These are phyloP conservation scores for Neurospora terricola DNA, from an alignment of 495 filamentous ascomycete species.

Conservation along the genomic window DNA sequence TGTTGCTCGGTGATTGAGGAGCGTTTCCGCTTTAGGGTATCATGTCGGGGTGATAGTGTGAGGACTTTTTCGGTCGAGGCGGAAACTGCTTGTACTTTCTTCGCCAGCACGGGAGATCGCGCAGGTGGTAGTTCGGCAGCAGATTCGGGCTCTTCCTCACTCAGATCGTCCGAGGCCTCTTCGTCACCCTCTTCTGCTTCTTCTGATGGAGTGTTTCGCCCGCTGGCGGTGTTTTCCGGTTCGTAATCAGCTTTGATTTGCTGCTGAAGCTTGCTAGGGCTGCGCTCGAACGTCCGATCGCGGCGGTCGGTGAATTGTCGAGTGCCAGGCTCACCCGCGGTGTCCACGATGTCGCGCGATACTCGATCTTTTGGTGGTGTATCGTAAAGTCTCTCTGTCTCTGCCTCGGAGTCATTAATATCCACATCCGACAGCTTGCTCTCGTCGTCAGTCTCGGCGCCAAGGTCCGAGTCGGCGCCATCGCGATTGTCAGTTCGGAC, in stretches of 20 bases:
- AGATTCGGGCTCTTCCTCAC: slow-evolving; percentile 23
- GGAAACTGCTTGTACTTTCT: slow-evolving; percentile 17
- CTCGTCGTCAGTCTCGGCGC: slow-evolving; percentile 19
- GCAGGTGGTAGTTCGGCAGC: slow-evolving; percentile 2
- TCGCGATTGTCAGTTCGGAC: slow-evolving; percentile 1
- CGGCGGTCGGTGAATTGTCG: slow-evolving; percentile 25
- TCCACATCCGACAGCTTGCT: slow-evolving; percentile 43
- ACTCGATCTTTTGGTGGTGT: slow-evolving; percentile 70
- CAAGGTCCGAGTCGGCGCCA: slow-evolving; percentile 28
- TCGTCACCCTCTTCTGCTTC: slow-evolving; percentile 32
- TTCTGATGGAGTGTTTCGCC: slow-evolving; percentile 33
- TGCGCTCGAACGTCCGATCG: slow-evolving; percentile 41
- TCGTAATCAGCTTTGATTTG: slow-evolving; percentile 27
- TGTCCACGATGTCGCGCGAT: slow-evolving; percentile 50
- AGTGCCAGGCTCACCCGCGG: slow-evolving; percentile 25
- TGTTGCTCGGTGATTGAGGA: slow-evolving; percentile 34
- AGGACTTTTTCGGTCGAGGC: slow-evolving; percentile 8
- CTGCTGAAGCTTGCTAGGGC: slow-evolving; percentile 57
- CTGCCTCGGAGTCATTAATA: slow-evolving; percentile 90
- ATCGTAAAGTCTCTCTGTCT: slow-evolving; percentile 88
- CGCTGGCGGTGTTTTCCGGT: slow-evolving; percentile 26
- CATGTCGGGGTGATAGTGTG: slow-evolving; percentile 7
- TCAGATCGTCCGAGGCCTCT: slow-evolving; percentile 25
- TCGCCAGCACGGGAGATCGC: slow-evolving; percentile 15
- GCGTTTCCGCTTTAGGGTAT: slow-evolving; percentile 41